Base-by-base conservation (phyloP, 441 rosid species). In the Eruca vesicaria region DNA sequence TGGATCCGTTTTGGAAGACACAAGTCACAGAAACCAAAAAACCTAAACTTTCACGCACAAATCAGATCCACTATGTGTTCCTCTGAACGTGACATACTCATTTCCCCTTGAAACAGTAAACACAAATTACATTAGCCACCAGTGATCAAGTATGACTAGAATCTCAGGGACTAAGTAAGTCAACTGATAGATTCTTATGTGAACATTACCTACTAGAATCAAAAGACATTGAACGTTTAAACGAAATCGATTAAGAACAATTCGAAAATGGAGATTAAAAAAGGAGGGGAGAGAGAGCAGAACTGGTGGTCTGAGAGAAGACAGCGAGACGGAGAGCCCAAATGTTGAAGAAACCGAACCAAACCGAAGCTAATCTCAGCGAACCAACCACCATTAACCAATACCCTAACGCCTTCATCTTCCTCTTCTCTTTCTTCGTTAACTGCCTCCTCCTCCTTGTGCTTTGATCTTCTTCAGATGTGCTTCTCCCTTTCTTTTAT, bases 341-440 rank as follows among this genome's bases (percentile, higher is more conserved):
- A 60, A 86, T 85, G 80, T 90, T 84, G 82, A 87, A 85, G 89
- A 89, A 92, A 43, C 96, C 93, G 73, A 92, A 87, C 91, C 94
- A 90, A 50, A 89, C 96, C 28, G 97, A 89, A 26, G 89, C 91
- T 72, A 92, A 77, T 69, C 97, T 86, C 65, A 90, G 89, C 18
- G 85, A 82, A 52, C 93, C 97, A 71, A 90, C 87, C 71, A 92
- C 75, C 91, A 92, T 85, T 77, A 90, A 64, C 96, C 97, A 90
- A 89, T 88, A 88, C 78, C 96, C 91, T 58, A 92, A 81, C 9
- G 90, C 82, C 83, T 88, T 83, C 97, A 91, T 89, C 78, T 79
- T 76, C 71, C 2, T 66, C 16, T 28, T 21, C 18, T 66, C 16
- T 28, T 21, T n/a, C 64, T 68, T 67, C 7, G n/a, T 31, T 29